phyloP scores from a whole-genome alignment of 441 rosid genomes.

The Melastoma candidum region DNA sequence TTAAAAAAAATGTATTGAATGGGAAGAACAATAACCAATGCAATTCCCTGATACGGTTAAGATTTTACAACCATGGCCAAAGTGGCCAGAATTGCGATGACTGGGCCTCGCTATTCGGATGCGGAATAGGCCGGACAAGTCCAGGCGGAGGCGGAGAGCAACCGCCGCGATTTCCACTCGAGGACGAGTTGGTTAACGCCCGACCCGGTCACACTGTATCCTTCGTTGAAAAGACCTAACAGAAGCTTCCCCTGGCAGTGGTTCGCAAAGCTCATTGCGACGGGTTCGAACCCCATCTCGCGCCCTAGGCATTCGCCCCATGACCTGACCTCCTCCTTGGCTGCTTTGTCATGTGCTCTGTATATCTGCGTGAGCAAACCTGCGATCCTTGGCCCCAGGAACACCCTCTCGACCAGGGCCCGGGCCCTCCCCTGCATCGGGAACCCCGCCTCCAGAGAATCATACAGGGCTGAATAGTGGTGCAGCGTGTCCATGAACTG shows the following conservation, averaged over 20 bases:
- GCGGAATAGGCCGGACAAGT: no score
- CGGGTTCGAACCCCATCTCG: slow-evolving; percentile 32
- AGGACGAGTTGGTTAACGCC: slow-evolving; percentile 6
- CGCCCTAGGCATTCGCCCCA: slow-evolving; percentile 47
- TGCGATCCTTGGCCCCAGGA: slow-evolving; percentile 50
- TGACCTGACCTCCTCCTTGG: slow-evolving; percentile 17
- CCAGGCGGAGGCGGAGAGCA: no score
- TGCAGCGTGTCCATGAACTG: slow-evolving; percentile 73
- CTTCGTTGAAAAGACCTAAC: slow-evolving; percentile 66
- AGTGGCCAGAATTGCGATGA: no score
- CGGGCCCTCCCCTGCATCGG: slow-evolving; percentile 46
- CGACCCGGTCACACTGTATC: slow-evolving; percentile 55
- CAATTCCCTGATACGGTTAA: no score
- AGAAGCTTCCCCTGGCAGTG: slow-evolving; percentile 76
- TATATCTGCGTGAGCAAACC: slow-evolving; percentile 43
- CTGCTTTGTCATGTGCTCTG: neutral
- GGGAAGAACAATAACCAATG: no score
- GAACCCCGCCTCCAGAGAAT: slow-evolving; percentile 63
- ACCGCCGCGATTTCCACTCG: no score
- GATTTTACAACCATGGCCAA: no score
- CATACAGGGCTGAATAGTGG: slow-evolving; percentile 79
- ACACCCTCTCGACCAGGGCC: slow-evolving; percentile 51
- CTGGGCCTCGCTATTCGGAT: no score
- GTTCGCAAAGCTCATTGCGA: slow-evolving; percentile 49
- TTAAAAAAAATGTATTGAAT: no score